phyloP scores from a whole-genome alignment of 805 yeast species.

The Pichia insulana region DNA sequence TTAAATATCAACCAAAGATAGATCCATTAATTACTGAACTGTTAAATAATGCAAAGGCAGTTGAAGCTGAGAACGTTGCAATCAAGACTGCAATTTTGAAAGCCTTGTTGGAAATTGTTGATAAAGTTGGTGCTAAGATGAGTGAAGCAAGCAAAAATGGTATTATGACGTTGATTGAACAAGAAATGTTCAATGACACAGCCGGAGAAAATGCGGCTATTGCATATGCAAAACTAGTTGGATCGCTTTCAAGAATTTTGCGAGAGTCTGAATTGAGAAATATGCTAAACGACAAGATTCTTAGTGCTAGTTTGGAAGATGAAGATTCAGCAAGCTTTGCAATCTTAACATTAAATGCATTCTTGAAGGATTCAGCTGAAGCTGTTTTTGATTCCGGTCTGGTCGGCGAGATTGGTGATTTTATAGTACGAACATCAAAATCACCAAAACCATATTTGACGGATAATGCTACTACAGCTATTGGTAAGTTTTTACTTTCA shows the following conservation, averaged over 20 bases:
- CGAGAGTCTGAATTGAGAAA: slow-evolving; percentile 53
- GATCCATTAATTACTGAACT: slow-evolving; percentile 87
- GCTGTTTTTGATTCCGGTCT: slow-evolving; percentile 50
- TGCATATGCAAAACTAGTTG: slow-evolving; percentile 71
- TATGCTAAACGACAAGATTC: slow-evolving; percentile 51
- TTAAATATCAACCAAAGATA: slow-evolving; percentile 84
- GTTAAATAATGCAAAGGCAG: slow-evolving; percentile 60
- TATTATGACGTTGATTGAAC: slow-evolving; percentile 66
- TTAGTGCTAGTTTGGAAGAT: slow-evolving; percentile 35
- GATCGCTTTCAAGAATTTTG: slow-evolving; percentile 64
- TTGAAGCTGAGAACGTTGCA: slow-evolving; percentile 42
- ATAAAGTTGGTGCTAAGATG: slow-evolving; percentile 70
- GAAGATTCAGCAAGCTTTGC: slow-evolving; percentile 47
- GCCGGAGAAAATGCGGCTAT: slow-evolving; percentile 52
- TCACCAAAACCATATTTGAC: slow-evolving; percentile 44
- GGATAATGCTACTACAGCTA: slow-evolving; percentile 71
- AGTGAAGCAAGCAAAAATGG: slow-evolving; percentile 62
- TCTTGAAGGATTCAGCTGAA: slow-evolving; percentile 66
- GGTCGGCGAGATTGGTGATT: slow-evolving; percentile 39
- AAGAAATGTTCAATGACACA: slow-evolving; percentile 38
- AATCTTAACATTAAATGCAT: slow-evolving; percentile 66
- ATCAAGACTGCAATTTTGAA: slow-evolving; percentile 79
- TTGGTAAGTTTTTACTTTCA: slow-evolving; percentile 68
- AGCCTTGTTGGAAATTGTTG: slow-evolving; percentile 75
- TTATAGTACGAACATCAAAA: slow-evolving; percentile 36